Evolutionary conservation across 1,139 yeast genomes (phyloP).

Genomic region (Diutina ranongensis): DNA sequence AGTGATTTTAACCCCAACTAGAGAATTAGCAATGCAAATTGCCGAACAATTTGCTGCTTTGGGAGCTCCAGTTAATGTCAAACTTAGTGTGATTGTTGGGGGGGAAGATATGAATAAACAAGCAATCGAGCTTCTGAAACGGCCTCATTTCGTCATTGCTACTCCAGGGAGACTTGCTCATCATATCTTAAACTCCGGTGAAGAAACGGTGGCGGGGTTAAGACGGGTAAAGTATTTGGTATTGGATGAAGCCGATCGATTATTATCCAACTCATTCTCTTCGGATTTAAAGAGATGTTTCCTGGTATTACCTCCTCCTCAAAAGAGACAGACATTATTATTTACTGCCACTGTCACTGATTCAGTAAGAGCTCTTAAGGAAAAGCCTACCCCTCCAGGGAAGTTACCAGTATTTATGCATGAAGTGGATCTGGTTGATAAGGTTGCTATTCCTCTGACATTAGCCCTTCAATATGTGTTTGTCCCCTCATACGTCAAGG

Average conservation of each 20-base stretch:
- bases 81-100: constrained; percentile 77
- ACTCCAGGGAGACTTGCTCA: constrained; percentile 97
- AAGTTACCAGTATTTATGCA: constrained; percentile 65
- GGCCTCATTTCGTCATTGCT: constrained; percentile 92
- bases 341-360: constrained; percentile 97
- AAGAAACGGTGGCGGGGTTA: constrained; percentile 73
- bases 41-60: constrained; percentile 94
- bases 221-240: constrained; percentile 71
- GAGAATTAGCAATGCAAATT: constrained; percentile 91
- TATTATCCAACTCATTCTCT: constrained; percentile 75
- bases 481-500: constrained; percentile 80
- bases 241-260: constrained; percentile 91
- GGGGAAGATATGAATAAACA: constrained; percentile 90
- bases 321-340: constrained; percentile 69
- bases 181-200: constrained; percentile 81
- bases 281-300: constrained; percentile 68
- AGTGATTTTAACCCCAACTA: constrained; percentile 79
- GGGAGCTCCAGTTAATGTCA: constrained; percentile 80
- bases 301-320: constrained; percentile 55
- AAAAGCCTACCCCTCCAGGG: constrained; percentile 48
- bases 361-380: constrained; percentile 71
- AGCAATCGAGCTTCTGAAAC: constrained; percentile 64
- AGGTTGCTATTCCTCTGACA: constrained; percentile 71
- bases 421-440: constrained; percentile 65
- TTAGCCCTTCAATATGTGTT: constrained; percentile 44